These are phyloP conservation scores for Saraca asoca DNA, from an alignment of 331 rosid species.

Conservation along the genomic window DNA sequence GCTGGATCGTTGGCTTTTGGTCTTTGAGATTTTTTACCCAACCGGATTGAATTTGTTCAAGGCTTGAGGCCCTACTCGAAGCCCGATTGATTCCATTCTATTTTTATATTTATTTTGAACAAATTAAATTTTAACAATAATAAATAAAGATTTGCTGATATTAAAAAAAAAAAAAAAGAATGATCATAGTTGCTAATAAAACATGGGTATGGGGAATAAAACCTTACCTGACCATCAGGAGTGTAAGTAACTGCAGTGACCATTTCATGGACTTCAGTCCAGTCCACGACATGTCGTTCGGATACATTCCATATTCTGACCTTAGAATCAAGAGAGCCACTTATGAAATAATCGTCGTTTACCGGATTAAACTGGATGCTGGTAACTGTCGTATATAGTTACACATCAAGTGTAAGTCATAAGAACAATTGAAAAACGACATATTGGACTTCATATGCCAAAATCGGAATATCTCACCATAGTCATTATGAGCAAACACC, in stretches of 20 bases:
- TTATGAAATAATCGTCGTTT: slow-evolving; percentile 72
- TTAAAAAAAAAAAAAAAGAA: too few relatives aligned
- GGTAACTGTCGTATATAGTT: slow-evolving; percentile 58
- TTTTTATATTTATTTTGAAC: too few relatives aligned
- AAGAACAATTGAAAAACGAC: background rate
- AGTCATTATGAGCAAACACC: slow-evolving; percentile 82
- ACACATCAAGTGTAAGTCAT: background rate
- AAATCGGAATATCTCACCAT: slow-evolving; percentile 52
- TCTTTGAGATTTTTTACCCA: too few relatives aligned
- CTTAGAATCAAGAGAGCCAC: slow-evolving; percentile 91
- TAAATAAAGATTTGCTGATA: too few relatives aligned
- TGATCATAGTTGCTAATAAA: too few relatives aligned
- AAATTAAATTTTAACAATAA: too few relatives aligned
- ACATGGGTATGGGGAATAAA: too few relatives aligned
- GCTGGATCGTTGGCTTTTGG: too few relatives aligned
- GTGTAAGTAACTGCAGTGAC: slow-evolving; percentile 81
- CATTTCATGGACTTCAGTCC: slow-evolving; percentile 89
- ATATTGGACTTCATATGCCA: background rate
- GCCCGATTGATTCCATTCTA: too few relatives aligned
- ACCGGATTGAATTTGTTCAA: too few relatives aligned
- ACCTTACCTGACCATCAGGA: slow-evolving; percentile 72
- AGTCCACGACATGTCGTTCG: slow-evolving; percentile 69
- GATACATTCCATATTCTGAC: slow-evolving; percentile 84
- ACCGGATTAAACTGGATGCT: slow-evolving; percentile 85
- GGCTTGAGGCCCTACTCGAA: too few relatives aligned